These are phyloP conservation scores for Eucalyptus tenuipes DNA, from an alignment of 345 rosid genomes.

Conservation along the genomic window DNA sequence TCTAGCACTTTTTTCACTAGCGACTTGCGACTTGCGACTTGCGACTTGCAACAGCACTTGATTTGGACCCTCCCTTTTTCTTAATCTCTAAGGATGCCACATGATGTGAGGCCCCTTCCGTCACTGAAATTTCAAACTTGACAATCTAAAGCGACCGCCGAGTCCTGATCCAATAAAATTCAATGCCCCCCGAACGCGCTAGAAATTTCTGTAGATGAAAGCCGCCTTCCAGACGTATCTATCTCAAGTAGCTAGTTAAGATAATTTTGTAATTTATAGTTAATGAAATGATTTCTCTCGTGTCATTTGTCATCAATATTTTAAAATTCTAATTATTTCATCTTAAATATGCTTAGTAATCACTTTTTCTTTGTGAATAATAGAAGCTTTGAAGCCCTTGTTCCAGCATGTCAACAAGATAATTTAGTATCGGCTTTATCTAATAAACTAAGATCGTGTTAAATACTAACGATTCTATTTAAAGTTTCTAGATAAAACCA, in stretches of 20 bases:
- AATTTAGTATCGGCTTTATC: not conserved
- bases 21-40: not conserved
- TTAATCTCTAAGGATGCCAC: not conserved
- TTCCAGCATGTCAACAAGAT: not conserved
- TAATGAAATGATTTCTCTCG: not conserved
- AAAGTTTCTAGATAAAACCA: not conserved
- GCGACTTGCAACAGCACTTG: not conserved
- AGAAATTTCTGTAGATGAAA: not conserved
- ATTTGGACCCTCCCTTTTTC: not conserved
- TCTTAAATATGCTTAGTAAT: not conserved
- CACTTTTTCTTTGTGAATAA: not conserved
- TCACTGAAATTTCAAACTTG: not conserved
- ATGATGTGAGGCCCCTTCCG: not conserved
- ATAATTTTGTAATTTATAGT: not conserved
- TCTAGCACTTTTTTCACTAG: not conserved
- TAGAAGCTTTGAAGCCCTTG: accelerated
- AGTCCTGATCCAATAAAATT: not conserved
- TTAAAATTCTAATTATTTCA: not conserved
- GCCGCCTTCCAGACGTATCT: not conserved
- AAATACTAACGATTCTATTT: not conserved
- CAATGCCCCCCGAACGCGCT: accelerated
- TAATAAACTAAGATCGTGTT: not conserved
- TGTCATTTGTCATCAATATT: not conserved
- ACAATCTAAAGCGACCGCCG: not conserved
- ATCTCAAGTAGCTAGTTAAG: not conserved